Percentiles rank a stretch among this genome's conserved stretches.
Evolutionary conservation across 768 basidiomycete species (phyloP).

Genomic region (Krasilnikovozyma curviuscula): DNA sequence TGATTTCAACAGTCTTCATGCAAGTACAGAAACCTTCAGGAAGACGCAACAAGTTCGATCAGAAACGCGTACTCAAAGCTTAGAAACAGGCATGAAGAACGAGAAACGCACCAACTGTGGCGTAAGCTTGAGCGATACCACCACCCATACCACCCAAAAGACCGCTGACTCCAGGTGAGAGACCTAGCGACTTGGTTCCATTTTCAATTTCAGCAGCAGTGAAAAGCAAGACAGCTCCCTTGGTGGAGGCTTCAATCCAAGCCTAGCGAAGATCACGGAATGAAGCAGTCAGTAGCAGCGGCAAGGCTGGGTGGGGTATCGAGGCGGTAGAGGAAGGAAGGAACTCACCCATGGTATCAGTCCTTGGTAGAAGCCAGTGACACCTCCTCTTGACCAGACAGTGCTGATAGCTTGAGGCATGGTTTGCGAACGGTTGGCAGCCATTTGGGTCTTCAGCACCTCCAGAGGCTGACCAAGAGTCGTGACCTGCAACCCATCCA

Average conservation of each 20-base stretch:
- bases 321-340: neutral
- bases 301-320: neutral
- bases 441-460: constrained; percentile 99
- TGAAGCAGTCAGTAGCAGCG: neutral
- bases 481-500: constrained; percentile 48
- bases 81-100: neutral
- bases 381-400: constrained; percentile 82
- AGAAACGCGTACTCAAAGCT: neutral
- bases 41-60: neutral
- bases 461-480: constrained; percentile 95
- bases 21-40: constrained; percentile 81
- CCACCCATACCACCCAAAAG: constrained; percentile 93
- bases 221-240: constrained; percentile 89
- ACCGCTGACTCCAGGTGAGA: constrained; percentile 64
- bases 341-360: constrained; percentile 84
- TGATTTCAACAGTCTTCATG: constrained; percentile 99
- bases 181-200: constrained; percentile 40
- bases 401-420: constrained; percentile 69
- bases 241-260: constrained; percentile 98
- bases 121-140: constrained; percentile 92
- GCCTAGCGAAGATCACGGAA: constrained; percentile 36
- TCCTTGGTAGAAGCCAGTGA: constrained; percentile 84
- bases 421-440: constrained; percentile 76
- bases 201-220: constrained; percentile 87
- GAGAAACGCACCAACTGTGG: constrained; percentile 79